Percentiles rank a stretch among this genome's conserved stretches.
Evolutionary conservation across 2,329 filamentous ascomycete genomes (phyloP).

Genomic region (Fonsecaea monophora): DNA sequence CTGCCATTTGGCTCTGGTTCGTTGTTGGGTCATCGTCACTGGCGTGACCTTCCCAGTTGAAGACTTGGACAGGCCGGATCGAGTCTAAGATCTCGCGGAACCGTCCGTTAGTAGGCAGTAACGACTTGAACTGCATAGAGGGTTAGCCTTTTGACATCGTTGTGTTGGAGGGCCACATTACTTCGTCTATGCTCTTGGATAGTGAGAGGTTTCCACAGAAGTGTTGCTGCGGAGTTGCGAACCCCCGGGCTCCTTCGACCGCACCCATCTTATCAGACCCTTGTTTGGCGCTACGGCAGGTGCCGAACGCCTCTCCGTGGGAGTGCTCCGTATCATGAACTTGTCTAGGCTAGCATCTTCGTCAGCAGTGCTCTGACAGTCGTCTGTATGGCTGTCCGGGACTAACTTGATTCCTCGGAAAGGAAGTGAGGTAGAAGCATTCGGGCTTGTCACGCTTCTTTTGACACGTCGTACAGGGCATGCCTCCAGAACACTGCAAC

Average conservation of each 20-base stretch:
- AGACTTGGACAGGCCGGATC: conserved; percentile 24
- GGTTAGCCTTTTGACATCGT: background rate
- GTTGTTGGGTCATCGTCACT: background rate
- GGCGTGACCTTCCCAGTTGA: conserved; percentile 10
- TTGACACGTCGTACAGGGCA: conserved; percentile 34
- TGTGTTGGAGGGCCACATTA: conserved; percentile 1
- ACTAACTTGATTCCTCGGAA: conserved; percentile 25
- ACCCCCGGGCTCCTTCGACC: conserved; percentile 1
- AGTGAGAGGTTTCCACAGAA: conserved; percentile 31
- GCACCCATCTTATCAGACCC: conserved; percentile 11
- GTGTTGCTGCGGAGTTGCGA: conserved; percentile 17
- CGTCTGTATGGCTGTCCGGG: background rate
- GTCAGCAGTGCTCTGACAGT: conserved; percentile 5
- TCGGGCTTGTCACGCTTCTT: conserved; percentile 35
- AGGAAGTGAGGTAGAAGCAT: conserved; percentile 27
- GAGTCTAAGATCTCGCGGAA: conserved; percentile 22
- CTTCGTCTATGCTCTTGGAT: conserved; percentile 31
- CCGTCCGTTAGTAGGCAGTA: conserved; percentile 16
- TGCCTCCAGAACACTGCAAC: conserved; percentile 31
- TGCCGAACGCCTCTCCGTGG: conserved; percentile 10
- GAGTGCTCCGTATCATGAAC: conserved; percentile 7
- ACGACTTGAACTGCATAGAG: conserved; percentile 28
- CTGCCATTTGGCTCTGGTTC: background rate
- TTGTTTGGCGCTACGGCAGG: conserved; percentile 7
- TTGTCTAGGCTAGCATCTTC: conserved; percentile 4